Percentiles rank a stretch among this genome's conserved stretches.
Evolutionary conservation across 441 rosid genomes (phyloP).

Genomic region (Aleurites moluccanus): DNA sequence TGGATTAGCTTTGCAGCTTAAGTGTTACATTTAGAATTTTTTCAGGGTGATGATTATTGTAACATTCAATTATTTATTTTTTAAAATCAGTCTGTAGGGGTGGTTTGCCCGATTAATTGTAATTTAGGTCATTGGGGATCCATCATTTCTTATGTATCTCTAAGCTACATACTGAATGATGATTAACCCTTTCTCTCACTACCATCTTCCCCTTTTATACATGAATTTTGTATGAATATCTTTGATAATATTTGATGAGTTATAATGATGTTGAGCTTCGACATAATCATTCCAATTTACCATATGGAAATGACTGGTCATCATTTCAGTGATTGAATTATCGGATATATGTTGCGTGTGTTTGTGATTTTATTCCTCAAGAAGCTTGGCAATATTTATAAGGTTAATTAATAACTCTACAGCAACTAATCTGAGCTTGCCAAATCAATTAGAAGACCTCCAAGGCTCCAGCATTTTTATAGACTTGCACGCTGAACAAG

Average conservation of each 20-base stretch:
- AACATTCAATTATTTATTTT: neutral
- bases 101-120: conserved; percentile 2
- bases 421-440: neutral
- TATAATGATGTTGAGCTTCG: neutral
- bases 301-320: too few relatives aligned
- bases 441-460: too few relatives aligned
- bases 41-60: conserved; percentile 1
- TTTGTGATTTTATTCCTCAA: too few relatives aligned
- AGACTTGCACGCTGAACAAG: too few relatives aligned
- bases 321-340: too few relatives aligned
- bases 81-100: neutral
- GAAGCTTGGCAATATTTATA: neutral
- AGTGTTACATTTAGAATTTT: conserved; percentile 10
- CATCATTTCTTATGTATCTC: conserved; percentile 10
- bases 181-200: conserved; percentile 8
- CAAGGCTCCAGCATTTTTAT: too few relatives aligned
- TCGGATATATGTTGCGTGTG: too few relatives aligned
- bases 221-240: neutral
- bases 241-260: neutral
- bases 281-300: neutral
- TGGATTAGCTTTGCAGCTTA: conserved; percentile 17
- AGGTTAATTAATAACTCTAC: neutral
- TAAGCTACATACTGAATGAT: conserved; percentile 14
- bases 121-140: conserved; percentile 17
- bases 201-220: neutral